Evolutionary conservation across 2,329 filamentous ascomycete genomes (phyloP), one percentile per base, ranked within the genome.

Genomic region (Hypoxylon sp.): DNA sequence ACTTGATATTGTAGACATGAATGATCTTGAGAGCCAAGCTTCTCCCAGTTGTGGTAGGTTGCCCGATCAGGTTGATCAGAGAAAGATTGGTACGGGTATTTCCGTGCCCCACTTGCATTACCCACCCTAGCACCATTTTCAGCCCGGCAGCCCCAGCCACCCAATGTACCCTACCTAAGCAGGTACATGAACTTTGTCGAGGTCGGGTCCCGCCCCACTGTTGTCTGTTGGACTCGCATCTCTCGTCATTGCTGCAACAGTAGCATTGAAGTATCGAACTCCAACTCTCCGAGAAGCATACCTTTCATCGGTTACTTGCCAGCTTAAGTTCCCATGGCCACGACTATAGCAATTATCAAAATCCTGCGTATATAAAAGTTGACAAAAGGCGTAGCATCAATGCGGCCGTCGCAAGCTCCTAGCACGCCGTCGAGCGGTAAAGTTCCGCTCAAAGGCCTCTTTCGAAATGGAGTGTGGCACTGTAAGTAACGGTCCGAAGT

Each of bases 391-490:
- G 19, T 47, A 39, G 47, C 56, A 55, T 50, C 65, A 68, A 68
- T 73, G 53, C 51, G 51, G 17, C 37, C 68, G 11, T 56, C 67
- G 3, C 60, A 63, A 42, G n/a, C 61, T 47, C 58, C 54, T 19
- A 65, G 22, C 10, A 62, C 70, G 33, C 67, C 72, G 13, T 63
- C 71, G 39, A 65, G 67, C 44, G 74, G 66, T 47, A 77, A 70
- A 55, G 53, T 62, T 46, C 67, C 69, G 19, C 47, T 72, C 14
- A 76, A 73, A 26, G 80, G 79, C 9, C 64, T 75, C 29, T 78
- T 79, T 48, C 67, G 69, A 37, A 74, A 78, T 64, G 78, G 78
- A 2, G 76, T 77, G 33, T 84, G 82, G 82, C 75, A 80, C 51
- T 85, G 83, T 76, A 71, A 66, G 75, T 73, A 42, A 22, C 19